A percentile compares a stretch with the other conserved stretches of the same genome.
These are phyloP conservation scores for Croton laevigatus DNA, from an alignment of 441 rosid species.

Conservation along the genomic window DNA sequence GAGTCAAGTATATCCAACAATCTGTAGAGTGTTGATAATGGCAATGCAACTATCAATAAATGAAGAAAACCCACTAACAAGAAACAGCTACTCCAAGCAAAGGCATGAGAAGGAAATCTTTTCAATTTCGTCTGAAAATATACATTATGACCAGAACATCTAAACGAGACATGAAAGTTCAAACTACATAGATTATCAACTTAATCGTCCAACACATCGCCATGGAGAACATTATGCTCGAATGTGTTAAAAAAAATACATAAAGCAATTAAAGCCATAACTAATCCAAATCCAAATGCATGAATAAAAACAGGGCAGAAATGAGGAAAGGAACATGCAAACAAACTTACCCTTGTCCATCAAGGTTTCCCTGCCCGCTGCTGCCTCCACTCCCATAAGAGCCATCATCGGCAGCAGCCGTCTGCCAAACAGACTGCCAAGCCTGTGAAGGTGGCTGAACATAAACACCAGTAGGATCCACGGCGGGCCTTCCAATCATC, in stretches of 20 bases:
- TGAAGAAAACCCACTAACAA: background rate
- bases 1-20: too few species aligned
- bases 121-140: background rate
- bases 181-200: background rate
- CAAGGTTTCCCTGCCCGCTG: slow-evolving; percentile 65
- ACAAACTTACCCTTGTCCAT: slow-evolving; percentile 56
- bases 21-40: background rate
- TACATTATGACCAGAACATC: background rate
- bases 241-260: background rate
- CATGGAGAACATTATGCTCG: background rate
- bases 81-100: background rate
- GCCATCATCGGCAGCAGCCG: slow-evolving; percentile 58
- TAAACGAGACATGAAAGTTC: background rate
- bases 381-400: slow-evolving; percentile 68
- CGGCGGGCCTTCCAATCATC: slow-evolving; percentile 92
- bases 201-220: background rate
- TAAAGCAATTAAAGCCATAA: background rate
- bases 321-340: background rate
- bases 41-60: background rate
- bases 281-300: background rate
- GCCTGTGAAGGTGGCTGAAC: slow-evolving; percentile 93
- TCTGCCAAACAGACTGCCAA: slow-evolving; percentile 97
- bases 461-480: slow-evolving; percentile 77
- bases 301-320: background rate
- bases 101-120: background rate